phyloP scores from a whole-genome alignment of 1,284 basidiomycete species.

The Hymenochaete sp. region DNA sequence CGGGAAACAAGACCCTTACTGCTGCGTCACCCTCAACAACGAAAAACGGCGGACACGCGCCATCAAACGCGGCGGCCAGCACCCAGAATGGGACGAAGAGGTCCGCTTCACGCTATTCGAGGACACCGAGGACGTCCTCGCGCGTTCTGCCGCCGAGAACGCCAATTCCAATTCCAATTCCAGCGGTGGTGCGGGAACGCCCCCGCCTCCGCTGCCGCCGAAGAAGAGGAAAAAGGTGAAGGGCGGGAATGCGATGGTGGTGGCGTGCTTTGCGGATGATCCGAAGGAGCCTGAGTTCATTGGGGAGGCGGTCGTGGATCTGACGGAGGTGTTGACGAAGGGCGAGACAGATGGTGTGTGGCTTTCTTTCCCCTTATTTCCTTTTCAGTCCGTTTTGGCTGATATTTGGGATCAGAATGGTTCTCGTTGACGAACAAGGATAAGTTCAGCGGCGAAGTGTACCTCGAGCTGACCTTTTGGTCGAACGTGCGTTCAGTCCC shows the following conservation, averaged over 20 bases:
- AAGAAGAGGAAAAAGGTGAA: constrained; percentile 49
- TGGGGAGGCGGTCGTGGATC: constrained; percentile 82
- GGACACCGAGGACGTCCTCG: constrained; percentile 61
- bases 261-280: constrained; percentile 93
- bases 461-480: constrained; percentile 92
- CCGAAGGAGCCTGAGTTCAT: constrained; percentile 92
- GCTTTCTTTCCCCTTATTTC: neutral
- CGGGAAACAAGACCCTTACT: constrained; percentile 97
- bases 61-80: constrained; percentile 94
- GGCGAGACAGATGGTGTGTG: constrained; percentile 92
- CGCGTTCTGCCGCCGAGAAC: constrained; percentile 38
- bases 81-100: constrained; percentile 99
- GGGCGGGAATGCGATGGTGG: constrained; percentile 69
- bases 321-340: constrained; percentile 85
- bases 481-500: constrained; percentile 74
- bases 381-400: constrained; percentile 4
- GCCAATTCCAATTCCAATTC: constrained; percentile 21
- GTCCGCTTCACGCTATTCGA: constrained; percentile 88
- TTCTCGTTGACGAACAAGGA: constrained; percentile 84
- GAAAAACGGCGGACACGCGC: constrained; percentile 82
- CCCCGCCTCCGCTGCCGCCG: constrained; percentile 44
- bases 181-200: constrained; percentile 33
- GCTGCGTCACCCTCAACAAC: constrained; percentile 68
- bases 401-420: constrained; percentile 64
- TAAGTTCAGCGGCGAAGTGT: constrained; percentile 90